Percentiles rank a stretch among this genome's conserved stretches.
phyloP scores from a whole-genome alignment of 345 rosid species.

The Microcos paniculata region DNA sequence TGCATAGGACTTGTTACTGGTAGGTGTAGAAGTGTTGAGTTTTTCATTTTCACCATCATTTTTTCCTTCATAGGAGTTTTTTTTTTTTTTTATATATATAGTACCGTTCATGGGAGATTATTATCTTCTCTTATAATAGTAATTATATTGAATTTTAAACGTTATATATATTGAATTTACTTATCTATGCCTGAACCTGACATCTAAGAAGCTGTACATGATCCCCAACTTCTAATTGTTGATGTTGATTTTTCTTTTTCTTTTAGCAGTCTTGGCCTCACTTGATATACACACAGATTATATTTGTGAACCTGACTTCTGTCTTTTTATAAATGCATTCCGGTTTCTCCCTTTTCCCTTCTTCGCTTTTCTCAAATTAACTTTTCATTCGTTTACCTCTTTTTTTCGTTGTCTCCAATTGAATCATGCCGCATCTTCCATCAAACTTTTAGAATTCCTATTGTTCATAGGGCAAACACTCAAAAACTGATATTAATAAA shows the following conservation, averaged over 20 bases:
- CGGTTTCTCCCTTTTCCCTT: background rate
- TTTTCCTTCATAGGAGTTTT: too few species aligned
- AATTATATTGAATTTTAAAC: too few species aligned
- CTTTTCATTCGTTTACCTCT: background rate
- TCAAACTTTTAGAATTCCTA: background rate
- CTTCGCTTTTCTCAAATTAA: background rate
- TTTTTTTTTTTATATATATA: too few species aligned
- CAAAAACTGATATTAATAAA: background rate
- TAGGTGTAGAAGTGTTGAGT: background rate
- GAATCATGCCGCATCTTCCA: background rate
- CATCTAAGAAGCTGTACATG: background rate
- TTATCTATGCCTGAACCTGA: background rate
- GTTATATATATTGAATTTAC: too few species aligned
- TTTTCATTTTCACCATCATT: too few species aligned
- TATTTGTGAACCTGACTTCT: background rate
- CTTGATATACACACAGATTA: background rate
- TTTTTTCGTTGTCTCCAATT: background rate
- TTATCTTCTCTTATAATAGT: too few species aligned
- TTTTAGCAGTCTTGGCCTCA: background rate
- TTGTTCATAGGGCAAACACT: background rate
- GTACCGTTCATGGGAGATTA: too few species aligned
- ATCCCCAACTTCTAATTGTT: background rate
- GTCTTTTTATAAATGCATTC: background rate
- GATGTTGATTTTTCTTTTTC: background rate
- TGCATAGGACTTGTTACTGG: background rate